Conservation (phyloP, 2,329 filamentous ascomycete species). For the Trichoderma simmonsii region DNA sequence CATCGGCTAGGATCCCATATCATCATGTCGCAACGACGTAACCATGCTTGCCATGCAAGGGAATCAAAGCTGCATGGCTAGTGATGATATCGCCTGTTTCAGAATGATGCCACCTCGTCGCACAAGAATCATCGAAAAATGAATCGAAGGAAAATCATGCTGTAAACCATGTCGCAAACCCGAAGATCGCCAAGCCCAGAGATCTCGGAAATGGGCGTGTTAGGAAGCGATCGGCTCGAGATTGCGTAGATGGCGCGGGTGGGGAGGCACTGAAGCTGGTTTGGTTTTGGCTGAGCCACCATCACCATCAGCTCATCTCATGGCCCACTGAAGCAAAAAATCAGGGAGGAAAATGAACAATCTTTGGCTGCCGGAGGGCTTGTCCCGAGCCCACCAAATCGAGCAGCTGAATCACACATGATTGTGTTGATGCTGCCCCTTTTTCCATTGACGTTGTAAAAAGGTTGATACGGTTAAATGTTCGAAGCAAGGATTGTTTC, state of each 20-base stretch:
- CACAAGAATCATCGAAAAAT: background rate
- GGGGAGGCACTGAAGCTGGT: background rate
- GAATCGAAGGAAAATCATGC: background rate
- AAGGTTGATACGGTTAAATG: background rate
- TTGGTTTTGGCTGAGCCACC: slow-evolving; percentile 4
- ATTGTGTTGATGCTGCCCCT: background rate
- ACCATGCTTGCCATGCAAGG: too few species aligned
- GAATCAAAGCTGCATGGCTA: background rate
- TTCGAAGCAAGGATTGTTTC: background rate
- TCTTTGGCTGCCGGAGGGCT: background rate
- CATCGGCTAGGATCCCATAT: background rate
- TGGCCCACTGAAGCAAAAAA: background rate
- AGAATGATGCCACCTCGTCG: background rate
- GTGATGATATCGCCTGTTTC: background rate
- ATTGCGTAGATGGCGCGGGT: slow-evolving; percentile 16
- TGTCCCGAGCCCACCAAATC: background rate
- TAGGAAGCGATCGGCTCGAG: background rate
- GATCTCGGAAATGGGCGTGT: background rate
- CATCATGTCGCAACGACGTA: background rate
- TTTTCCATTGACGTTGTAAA: too few species aligned
- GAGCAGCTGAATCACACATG: background rate
- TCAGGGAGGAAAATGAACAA: background rate
- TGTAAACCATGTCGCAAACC: background rate
- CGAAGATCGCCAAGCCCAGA: background rate
- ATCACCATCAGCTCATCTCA: background rate